Percentiles rank a stretch among this genome's conserved stretches.
Conservation (phyloP, 176 grass and related monocot genomes). For the Dendrocalamus sinicus region DNA sequence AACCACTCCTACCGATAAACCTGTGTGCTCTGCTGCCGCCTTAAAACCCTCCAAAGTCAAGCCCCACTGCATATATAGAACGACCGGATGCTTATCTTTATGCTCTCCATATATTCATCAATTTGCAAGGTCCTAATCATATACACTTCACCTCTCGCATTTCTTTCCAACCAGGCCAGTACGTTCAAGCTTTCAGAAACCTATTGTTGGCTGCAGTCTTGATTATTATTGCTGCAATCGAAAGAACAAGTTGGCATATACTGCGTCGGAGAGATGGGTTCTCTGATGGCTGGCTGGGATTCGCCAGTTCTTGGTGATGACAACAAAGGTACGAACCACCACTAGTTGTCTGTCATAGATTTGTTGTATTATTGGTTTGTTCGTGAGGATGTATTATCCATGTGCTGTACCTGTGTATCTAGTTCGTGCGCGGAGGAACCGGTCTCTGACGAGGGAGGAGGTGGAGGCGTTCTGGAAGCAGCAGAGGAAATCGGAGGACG, state of each 20-base stretch:
- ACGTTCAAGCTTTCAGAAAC: too few relatives aligned
- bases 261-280: slow-evolving; percentile 59
- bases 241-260: neutral
- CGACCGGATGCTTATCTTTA: neutral
- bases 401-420: neutral
- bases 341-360: neutral
- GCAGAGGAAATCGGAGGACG: slow-evolving; percentile 41
- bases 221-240: neutral
- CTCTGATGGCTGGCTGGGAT: slow-evolving; percentile 92
- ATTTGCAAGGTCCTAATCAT: neutral
- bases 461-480: slow-evolving; percentile 76
- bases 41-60: slow-evolving; percentile 19
- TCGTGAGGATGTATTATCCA: neutral
- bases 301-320: slow-evolving; percentile 50
- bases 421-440: slow-evolving; percentile 68
- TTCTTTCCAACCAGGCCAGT: neutral
- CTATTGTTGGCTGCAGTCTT: neutral
- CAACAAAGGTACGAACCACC: slow-evolving; percentile 41
- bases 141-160: neutral
- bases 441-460: slow-evolving; percentile 81
- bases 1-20: neutral
- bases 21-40: slow-evolving; percentile 43
- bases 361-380: neutral
- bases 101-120: neutral
- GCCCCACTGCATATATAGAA: slow-evolving; percentile 26